phyloP scores from a whole-genome alignment of 257 asterid genomes.

The Penstemon barbatus region DNA sequence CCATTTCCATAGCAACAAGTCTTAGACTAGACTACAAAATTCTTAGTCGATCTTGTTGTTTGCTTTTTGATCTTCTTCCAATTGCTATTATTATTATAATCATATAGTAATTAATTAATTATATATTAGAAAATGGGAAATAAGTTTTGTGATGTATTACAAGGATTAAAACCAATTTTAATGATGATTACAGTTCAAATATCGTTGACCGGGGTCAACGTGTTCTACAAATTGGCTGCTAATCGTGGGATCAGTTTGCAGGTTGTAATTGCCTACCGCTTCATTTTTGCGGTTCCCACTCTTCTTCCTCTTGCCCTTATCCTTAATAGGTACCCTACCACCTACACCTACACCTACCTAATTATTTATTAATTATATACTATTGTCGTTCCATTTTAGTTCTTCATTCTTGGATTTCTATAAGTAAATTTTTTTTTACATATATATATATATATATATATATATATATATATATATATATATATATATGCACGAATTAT shows the following conservation, averaged over 20 bases:
- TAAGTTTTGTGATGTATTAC: conserved; percentile 30
- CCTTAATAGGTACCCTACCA: conserved; percentile 45
- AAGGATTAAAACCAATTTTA: conserved; percentile 55
- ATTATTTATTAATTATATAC: too few relatives aligned
- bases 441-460: too few relatives aligned
- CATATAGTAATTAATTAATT: background rate
- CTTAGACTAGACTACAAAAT: background rate
- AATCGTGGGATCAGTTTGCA: conserved; percentile 46
- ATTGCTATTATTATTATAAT: background rate
- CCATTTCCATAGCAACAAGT: background rate
- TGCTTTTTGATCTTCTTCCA: background rate
- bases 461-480: too few relatives aligned
- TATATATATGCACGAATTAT: background rate
- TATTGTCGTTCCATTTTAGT: too few relatives aligned
- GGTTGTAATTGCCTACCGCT: conserved; percentile 64
- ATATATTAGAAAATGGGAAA: conserved; percentile 35
- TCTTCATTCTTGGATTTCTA: too few relatives aligned
- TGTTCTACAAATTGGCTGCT: conserved; percentile 57
- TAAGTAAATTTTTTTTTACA: too few relatives aligned
- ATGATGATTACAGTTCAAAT: conserved; percentile 59
- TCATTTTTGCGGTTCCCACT: conserved; percentile 54
- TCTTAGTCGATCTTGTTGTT: background rate
- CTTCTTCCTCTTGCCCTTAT: conserved; percentile 63
- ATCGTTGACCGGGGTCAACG: conserved; percentile 39
- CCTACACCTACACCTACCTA: too few relatives aligned